Percentiles rank a stretch among this genome's conserved stretches.
These are phyloP conservation scores for Boeremia exigua DNA, from an alignment of 2,329 filamentous ascomycete species.

Conservation along the genomic window DNA sequence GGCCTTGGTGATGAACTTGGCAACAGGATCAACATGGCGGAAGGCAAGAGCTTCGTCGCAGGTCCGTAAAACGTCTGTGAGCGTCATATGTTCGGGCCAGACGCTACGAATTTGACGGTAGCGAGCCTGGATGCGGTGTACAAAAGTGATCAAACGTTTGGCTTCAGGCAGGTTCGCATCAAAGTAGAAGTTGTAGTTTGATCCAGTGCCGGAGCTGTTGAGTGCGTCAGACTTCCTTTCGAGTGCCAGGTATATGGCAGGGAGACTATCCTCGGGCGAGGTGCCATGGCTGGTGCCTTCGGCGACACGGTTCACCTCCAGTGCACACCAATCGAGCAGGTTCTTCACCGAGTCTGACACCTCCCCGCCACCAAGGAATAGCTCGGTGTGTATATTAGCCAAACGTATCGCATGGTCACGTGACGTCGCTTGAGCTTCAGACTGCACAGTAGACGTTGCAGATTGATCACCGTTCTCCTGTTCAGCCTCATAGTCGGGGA, in stretches of 20 bases:
- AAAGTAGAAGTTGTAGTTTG: slow-evolving; percentile 84
- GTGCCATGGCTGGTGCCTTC: slow-evolving; percentile 34
- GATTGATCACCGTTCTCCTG: slow-evolving; percentile 40
- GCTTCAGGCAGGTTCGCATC: slow-evolving; percentile 79
- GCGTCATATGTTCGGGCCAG: slow-evolving; percentile 77
- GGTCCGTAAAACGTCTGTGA: slow-evolving; percentile 76
- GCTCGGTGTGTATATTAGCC: slow-evolving; percentile 41
- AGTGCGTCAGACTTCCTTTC: slow-evolving; percentile 62
- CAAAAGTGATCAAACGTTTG: slow-evolving; percentile 72
- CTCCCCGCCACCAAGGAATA: slow-evolving; percentile 33
- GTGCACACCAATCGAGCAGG: slow-evolving; percentile 41
- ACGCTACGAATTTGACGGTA: slow-evolving; percentile 71
- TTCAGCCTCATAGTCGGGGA: slow-evolving; percentile 75
- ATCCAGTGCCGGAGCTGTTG: slow-evolving; percentile 38
- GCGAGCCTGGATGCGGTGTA: slow-evolving; percentile 71
- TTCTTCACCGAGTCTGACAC: slow-evolving; percentile 33
- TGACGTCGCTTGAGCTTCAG: slow-evolving; percentile 26
- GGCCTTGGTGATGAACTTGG: slow-evolving; percentile 81
- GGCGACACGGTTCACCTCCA: slow-evolving; percentile 35
- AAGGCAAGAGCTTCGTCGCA: slow-evolving; percentile 79
- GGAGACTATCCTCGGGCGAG: slow-evolving; percentile 61
- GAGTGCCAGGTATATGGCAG: slow-evolving; percentile 70
- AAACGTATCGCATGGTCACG: slow-evolving; percentile 44
- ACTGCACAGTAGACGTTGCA: neutral
- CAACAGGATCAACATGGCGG: slow-evolving; percentile 80